Percentiles rank a stretch among this genome's conserved stretches.
These are phyloP conservation scores for Syncephalastrum racemosum DNA, from an alignment of 371 early-diverging fungal species.

Conservation along the genomic window DNA sequence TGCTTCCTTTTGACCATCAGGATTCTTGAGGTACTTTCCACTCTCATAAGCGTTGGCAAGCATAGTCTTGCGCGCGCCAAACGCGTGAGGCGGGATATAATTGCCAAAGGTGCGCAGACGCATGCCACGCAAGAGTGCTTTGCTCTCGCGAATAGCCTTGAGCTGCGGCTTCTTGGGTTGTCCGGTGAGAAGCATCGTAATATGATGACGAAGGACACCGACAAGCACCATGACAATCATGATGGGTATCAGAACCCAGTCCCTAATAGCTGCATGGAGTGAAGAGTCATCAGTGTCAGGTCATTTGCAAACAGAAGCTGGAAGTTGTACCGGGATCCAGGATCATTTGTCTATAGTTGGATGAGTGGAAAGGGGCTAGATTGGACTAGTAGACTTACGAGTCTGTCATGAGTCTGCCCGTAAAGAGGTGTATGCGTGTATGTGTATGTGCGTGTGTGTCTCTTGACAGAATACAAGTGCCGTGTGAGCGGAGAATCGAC, in stretches of 20 bases:
- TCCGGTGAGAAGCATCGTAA: conserved; percentile 83
- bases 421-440: no score
- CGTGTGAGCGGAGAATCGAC: no score
- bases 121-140: conserved; percentile 77
- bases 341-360: conserved; percentile 45
- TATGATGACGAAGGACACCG: conserved; percentile 82
- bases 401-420: conserved; percentile 11
- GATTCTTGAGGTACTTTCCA: conserved; percentile 82
- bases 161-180: conserved; percentile 74
- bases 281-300: not conserved
- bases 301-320: not conserved
- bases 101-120: conserved; percentile 67
- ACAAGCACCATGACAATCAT: conserved; percentile 96
- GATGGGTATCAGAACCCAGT: conserved; percentile 96
- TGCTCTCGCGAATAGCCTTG: conserved; percentile 77
- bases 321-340: conserved; percentile 59
- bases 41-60: conserved; percentile 78
- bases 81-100: conserved; percentile 72
- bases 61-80: conserved; percentile 67
- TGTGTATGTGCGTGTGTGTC: no score
- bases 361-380: not conserved
- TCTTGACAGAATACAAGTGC: no score
- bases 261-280: conserved; percentile 67
- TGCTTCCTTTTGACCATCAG: conserved; percentile 56
- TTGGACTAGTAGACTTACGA: conserved; percentile 7